Base-by-base conservation (phyloP, 2,329 filamentous ascomycete genomes). In the Fusarium albidum region DNA sequence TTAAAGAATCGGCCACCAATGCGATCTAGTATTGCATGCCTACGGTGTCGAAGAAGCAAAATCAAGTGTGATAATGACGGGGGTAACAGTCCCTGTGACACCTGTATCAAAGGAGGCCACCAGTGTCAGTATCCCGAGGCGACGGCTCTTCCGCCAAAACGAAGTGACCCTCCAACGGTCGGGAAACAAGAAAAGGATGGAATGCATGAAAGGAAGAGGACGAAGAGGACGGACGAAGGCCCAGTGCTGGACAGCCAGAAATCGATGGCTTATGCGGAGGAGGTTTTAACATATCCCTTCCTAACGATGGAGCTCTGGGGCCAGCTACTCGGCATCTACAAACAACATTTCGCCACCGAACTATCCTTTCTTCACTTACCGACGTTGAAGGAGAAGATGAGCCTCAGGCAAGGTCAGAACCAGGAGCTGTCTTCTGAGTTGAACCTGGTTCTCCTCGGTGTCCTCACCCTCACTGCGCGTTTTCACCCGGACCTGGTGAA, bases 11-110 rank as follows among this genome's bases (percentile, higher is more conserved):
- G 77, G 50, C 72, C 76, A 11, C 79, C 79, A 28, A 89, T 92
- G 83, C 83, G 91, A 63, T 92, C 90, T 39, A 91, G 88, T 68
- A 91, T 94, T 69, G 90, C 91, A 40, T 95, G 91, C 73, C 79
- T 84, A 56, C 82, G 85, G 59, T 94, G 91, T 70, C 83, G 91
- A 52, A 85, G 85, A 66, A 92, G 89, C 70, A 96, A 95, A 75
- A 91, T 94, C 70, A 94, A 94, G 74, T 96, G 91, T 76, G 86
- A 91, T 72, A 95, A 95, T 74, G 82, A 84, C 63, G 90, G 90
- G 55, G 83, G 87, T 51, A 83, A 83, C 57, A 87, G 85, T 13
- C 85, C 84, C 13, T 96, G 91, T 76, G 85, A 90, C 57, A 86
- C 86, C 11, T 96, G 91, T 70, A 83, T 88, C 68, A 86, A 86